A percentile compares a stretch with the other conserved stretches of the same genome.
Evolutionary conservation across 163 green algal species (phyloP).

Genomic region (Volvox carteri): DNA sequence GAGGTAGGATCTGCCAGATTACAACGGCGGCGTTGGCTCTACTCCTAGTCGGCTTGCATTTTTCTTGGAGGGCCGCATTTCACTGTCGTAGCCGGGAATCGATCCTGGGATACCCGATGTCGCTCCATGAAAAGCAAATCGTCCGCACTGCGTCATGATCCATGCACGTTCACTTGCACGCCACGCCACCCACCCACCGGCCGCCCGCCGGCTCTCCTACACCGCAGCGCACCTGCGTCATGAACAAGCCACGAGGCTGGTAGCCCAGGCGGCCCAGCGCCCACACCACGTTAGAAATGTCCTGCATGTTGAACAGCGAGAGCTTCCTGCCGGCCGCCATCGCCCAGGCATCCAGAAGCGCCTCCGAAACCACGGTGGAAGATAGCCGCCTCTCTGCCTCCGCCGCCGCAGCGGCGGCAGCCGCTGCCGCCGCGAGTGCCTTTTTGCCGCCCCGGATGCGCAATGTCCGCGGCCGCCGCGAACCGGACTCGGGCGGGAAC

Average conservation of each 20-base stretch:
- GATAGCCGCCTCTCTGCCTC: neutral
- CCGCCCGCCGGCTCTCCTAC: too few species aligned
- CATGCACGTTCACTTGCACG: too few species aligned
- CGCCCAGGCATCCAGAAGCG: slow-evolving; percentile 34
- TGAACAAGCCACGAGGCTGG: slow-evolving; percentile 17
- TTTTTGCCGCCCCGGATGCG: slow-evolving; percentile 23
- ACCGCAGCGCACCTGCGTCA: slow-evolving; percentile 37
- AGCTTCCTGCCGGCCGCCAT: neutral
- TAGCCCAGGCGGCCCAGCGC: slow-evolving; percentile 33
- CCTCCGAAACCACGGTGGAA: neutral
- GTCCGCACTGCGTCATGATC: too few species aligned
- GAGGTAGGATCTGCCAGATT: too few species aligned
- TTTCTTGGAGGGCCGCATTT: too few species aligned
- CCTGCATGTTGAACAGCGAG: slow-evolving; percentile 25
- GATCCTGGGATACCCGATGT: too few species aligned
- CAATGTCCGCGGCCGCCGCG: neutral
- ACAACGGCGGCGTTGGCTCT: too few species aligned
- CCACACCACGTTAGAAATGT: slow-evolving; percentile 46
- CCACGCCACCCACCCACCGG: too few species aligned
- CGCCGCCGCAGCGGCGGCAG: neutral
- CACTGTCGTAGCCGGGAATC: too few species aligned
- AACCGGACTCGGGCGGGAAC: neutral
- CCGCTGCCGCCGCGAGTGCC: neutral
- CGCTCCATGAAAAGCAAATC: too few species aligned
- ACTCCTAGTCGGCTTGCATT: too few species aligned